phyloP scores from a whole-genome alignment of 495 filamentous ascomycete genomes.

The Bacidia gigantensis region DNA sequence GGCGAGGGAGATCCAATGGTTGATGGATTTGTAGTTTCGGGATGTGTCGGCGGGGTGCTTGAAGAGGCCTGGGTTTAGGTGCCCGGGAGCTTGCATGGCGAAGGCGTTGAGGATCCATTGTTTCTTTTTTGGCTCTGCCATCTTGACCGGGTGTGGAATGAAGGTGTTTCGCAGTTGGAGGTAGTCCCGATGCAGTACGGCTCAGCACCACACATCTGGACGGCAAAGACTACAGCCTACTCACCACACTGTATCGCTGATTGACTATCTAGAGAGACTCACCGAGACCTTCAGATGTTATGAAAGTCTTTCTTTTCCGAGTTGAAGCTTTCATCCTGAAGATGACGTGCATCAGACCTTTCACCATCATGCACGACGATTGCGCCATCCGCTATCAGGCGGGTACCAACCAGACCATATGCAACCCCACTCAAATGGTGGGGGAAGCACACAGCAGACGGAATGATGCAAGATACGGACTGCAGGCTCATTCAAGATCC shows the following conservation, averaged over 20 bases:
- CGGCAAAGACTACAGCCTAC: no score
- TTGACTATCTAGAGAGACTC: not conserved
- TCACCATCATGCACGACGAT: not conserved
- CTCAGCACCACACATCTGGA: no score
- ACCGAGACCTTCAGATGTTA: not conserved
- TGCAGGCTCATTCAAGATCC: not conserved
- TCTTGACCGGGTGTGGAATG: no score
- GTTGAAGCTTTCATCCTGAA: not conserved
- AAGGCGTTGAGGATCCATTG: not conserved
- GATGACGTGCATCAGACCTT: not conserved
- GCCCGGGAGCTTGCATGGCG: not conserved
- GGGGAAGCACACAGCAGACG: no score
- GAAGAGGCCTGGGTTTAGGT: not conserved
- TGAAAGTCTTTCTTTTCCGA: no score
- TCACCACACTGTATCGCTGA: no score
- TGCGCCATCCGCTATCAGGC: not conserved
- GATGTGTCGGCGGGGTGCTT: not conserved
- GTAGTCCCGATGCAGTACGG: not conserved
- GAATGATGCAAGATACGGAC: not conserved
- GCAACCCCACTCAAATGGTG: not conserved
- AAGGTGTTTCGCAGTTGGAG: not conserved
- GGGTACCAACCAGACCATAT: no score
- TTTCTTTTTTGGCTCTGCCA: no score
- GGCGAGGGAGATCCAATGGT: not conserved
- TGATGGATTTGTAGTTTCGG: not conserved